Percentiles rank a stretch among this genome's conserved stretches.
Evolutionary conservation across 2,329 filamentous ascomycete genomes (phyloP).

Genomic region (Arthrobotrys megalospora): DNA sequence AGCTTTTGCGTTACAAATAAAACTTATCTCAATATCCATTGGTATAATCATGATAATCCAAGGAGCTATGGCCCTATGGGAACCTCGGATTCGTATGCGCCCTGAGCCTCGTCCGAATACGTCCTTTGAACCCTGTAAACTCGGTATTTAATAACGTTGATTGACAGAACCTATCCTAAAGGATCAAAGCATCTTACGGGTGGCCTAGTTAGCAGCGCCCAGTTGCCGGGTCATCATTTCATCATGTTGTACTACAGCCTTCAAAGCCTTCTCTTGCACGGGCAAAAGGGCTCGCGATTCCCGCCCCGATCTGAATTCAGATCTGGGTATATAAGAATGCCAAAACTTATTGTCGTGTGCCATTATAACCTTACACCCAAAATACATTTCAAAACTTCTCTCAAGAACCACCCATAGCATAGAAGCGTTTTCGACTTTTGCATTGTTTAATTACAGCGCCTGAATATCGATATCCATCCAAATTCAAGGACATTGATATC

Average conservation of each 20-base stretch:
- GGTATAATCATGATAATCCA: too few relatives aligned
- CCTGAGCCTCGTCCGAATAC: slow-evolving; percentile 1
- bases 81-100: background rate
- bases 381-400: too few relatives aligned
- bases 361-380: background rate
- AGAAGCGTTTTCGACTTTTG: too few relatives aligned
- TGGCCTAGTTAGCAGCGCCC: slow-evolving; percentile 33
- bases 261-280: background rate
- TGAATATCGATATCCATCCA: too few relatives aligned
- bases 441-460: too few relatives aligned
- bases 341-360: background rate
- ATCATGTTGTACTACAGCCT: slow-evolving; percentile 32
- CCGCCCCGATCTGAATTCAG: background rate
- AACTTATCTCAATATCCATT: too few relatives aligned
- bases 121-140: background rate
- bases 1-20: background rate
- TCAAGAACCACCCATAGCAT: too few relatives aligned
- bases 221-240: slow-evolving; percentile 52
- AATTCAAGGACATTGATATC: background rate
- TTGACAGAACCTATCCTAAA: background rate
- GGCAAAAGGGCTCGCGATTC: background rate
- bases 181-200: background rate
- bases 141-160: slow-evolving; percentile 28
- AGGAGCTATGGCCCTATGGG: background rate
- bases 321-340: background rate